A percentile compares a stretch with the other conserved stretches of the same genome.
These are phyloP conservation scores for Didymella segeticola DNA, from an alignment of 2,329 filamentous ascomycete genomes.

Conservation along the genomic window DNA sequence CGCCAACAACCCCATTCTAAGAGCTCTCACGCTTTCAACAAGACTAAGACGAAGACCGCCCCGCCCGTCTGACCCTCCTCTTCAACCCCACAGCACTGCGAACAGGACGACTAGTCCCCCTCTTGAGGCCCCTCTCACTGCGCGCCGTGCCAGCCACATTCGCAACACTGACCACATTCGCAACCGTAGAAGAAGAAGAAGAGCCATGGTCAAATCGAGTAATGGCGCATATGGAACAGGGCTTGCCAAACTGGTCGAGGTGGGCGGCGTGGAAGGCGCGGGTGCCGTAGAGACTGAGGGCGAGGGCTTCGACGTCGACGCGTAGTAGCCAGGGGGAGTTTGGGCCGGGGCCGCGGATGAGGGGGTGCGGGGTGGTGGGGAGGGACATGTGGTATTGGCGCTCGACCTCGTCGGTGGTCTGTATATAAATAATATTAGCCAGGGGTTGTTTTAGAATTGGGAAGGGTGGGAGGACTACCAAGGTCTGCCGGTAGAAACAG, in stretches of 20 bases:
- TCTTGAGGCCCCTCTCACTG: conserved; percentile 8
- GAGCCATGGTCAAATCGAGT: conserved; percentile 16
- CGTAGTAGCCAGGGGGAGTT: conserved; percentile 35
- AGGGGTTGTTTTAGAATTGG: neutral
- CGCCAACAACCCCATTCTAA: too few species aligned
- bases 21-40: too few species aligned
- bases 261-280: conserved; percentile 37
- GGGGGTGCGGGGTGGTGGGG: conserved; percentile 17
- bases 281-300: conserved; percentile 38
- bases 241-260: conserved; percentile 29
- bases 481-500: conserved; percentile 40
- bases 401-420: conserved; percentile 38
- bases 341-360: conserved; percentile 23
- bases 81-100: conserved; percentile 2
- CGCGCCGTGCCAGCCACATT: neutral
- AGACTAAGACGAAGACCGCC: neutral
- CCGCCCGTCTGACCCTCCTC: neutral
- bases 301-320: conserved; percentile 40
- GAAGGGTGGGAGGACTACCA: conserved; percentile 21
- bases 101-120: conserved; percentile 8
- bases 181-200: too few species aligned
- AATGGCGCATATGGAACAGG: conserved; percentile 34
- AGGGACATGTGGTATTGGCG: conserved; percentile 38
- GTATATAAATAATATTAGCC: too few species aligned
- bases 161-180: too few species aligned